Base-by-base conservation (phyloP, 768 basidiomycete genomes). In the Xanthoconium purpureum region DNA sequence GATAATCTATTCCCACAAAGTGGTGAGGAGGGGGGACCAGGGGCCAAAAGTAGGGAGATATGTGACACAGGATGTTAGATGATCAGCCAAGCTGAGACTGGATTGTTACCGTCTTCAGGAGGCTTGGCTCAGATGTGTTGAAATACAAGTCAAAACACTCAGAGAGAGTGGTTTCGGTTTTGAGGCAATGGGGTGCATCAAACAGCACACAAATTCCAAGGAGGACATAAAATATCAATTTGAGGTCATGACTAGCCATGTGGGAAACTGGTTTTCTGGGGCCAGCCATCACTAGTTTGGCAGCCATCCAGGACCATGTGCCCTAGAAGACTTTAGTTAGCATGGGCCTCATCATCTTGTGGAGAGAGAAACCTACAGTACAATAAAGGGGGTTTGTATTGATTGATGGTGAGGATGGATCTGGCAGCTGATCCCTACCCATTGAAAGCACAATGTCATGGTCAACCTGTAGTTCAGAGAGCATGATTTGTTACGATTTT, bases 231-330 rank as follows among this genome's bases (percentile, higher is more conserved):
- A 44, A 44, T 13, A 43, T 6, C 9, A 6, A 43, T 11, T 43
- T 9, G 4, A 43, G 42, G 24, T 43, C 11, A 13, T 43, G 42
- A 10, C 3, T 13, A 5, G 42, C 18, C 20, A 6, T 24, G 11
- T 43, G 42, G 6, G 1, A 0, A 4, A 24, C 20, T 13, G 37
- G 37, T 15, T 38, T 38, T 28, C 48, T 38, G 28, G 48, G 18
- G 20, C 48, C 48, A 18, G 49, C 47, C 54, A 56, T 59, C 1
- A 47, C 39, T 5, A 59, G 49, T 24, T 24, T 24, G 24, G 24
- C 24, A 2, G 49, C 33, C 54, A 59, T 59, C 54, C 49, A 59
- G 2, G 44, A 42, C 48, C 54, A 56, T 1, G 38, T 59, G 10
- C 17, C 47, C 47, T 49, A 39, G 2, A 24, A 24, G 17, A 6